These are phyloP conservation scores for Psilocybe cyanescens DNA, from an alignment of 768 basidiomycete species.

Conservation along the genomic window DNA sequence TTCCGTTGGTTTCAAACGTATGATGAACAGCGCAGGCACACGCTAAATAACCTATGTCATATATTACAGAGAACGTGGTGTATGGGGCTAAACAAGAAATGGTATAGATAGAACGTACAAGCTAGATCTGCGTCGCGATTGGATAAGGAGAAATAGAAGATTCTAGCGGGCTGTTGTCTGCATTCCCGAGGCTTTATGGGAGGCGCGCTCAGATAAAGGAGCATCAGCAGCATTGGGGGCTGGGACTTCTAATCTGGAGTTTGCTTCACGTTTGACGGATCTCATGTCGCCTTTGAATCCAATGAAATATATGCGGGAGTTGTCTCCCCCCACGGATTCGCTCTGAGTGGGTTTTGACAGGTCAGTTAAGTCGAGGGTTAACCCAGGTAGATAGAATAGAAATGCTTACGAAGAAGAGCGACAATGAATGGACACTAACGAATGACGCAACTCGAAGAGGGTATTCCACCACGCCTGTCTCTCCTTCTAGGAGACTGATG, in stretches of 20 bases:
- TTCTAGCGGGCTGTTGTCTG: constrained; percentile 64
- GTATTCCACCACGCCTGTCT: constrained; percentile 72
- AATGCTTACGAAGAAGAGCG: constrained; percentile 77
- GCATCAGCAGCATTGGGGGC: constrained; percentile 85
- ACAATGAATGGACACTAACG: constrained; percentile 71
- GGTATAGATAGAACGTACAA: background rate
- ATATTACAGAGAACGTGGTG: too few species aligned
- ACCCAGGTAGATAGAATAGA: constrained; percentile 8
- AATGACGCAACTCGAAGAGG: constrained; percentile 79
- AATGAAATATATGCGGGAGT: constrained; percentile 73
- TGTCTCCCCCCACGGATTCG: constrained; percentile 67
- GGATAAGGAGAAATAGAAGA: background rate
- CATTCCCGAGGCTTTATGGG: constrained; percentile 58
- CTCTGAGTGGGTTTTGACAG: constrained; percentile 42
- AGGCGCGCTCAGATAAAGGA: constrained; percentile 58
- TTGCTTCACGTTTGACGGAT: constrained; percentile 57
- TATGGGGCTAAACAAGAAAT: too few species aligned
- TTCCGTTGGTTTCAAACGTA: too few species aligned
- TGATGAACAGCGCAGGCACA: too few species aligned
- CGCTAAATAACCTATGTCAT: too few species aligned
- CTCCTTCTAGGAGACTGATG: constrained; percentile 72
- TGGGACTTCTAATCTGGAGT: constrained; percentile 70
- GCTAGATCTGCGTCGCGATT: background rate
- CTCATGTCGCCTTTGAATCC: constrained; percentile 82
- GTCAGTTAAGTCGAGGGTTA: background rate